Evolutionary conservation across 2,329 filamentous ascomycete species (phyloP).

Genomic region (Pseudogymnoascus sp.): DNA sequence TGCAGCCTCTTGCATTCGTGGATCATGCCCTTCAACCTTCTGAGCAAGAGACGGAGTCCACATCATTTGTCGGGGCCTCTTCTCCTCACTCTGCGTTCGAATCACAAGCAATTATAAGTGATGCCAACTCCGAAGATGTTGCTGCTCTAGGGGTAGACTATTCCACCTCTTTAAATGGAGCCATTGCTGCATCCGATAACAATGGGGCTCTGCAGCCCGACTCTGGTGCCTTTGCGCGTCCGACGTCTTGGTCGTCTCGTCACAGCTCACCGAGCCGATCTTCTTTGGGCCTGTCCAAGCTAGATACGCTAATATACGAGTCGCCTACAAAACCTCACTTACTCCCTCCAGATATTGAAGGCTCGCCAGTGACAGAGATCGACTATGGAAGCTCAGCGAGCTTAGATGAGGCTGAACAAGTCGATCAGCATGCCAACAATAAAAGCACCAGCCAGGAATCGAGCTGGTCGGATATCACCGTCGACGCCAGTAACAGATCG

Average conservation of each 20-base stretch:
- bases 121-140: neutral
- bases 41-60: neutral
- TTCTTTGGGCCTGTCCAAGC: neutral
- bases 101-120: neutral
- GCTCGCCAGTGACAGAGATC: slow-evolving; percentile 26
- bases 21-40: neutral
- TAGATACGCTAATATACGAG: neutral
- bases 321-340: neutral
- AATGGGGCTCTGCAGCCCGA: neutral
- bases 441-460: slow-evolving; percentile 49
- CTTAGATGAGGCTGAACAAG: slow-evolving; percentile 13
- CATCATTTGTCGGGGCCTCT: neutral
- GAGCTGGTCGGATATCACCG: slow-evolving; percentile 53
- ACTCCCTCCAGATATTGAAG: neutral
- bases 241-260: neutral
- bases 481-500: slow-evolving; percentile 42
- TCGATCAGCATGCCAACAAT: slow-evolving; percentile 21
- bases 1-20: neutral
- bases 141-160: neutral
- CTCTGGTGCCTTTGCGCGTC: neutral
- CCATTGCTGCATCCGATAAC: neutral
- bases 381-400: slow-evolving; percentile 27
- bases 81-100: neutral
- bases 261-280: neutral
- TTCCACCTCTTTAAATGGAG: neutral